Base-by-base conservation (phyloP, 2,329 filamentous ascomycete genomes). In the Trematosphaeria pertusa region DNA sequence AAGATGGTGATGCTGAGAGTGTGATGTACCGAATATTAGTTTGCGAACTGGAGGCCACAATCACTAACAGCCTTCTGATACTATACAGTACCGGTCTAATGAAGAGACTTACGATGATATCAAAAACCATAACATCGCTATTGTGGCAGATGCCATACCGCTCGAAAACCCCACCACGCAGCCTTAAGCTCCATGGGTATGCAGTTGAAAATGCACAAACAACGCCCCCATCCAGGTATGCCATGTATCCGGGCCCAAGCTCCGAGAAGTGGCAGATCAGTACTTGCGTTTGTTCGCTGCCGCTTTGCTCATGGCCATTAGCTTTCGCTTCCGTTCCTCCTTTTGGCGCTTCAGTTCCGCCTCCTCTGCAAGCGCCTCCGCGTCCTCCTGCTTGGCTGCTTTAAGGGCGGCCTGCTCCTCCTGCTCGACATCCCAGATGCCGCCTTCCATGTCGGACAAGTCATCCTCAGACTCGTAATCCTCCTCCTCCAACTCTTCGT, bases 381-480 rank as follows among this genome's bases (percentile, higher is more conserved):
- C 76, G 59, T 92, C 89, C 65, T 92, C 89, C 36, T 80, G 79
- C 34, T 81, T 82, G 18, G 87, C 89, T 43, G 80, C 77, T 21
- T 75, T 71, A 49, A 86, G 81, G 2, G 88, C 87, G 38, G 75
- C 65, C 36, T 78, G 75, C 67, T 93, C 89, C 67, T 93, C 89
- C 26, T 80, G 75, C 50, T 91, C 87, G 41, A 92, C 82, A 58
- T 91, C 88, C 50, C 86, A 86, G 28, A 87, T 68, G 24, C 87
- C 87, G 2, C 87, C 89, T 68, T 91, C 88, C 87, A 91, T 91
- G 59, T 90, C 88, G 5, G 87, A 89, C 4, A 86, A 88, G 5
- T 68, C 83, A 43, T 87, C 87, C 0, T 84, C 86, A 2, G 76
- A 80, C 54, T 88, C 87, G 37, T 77, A 78, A 22, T 87, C 84